These are phyloP conservation scores for Fusarium papillatum DNA, from an alignment of 2,329 filamentous ascomycete genomes.

Conservation along the genomic window DNA sequence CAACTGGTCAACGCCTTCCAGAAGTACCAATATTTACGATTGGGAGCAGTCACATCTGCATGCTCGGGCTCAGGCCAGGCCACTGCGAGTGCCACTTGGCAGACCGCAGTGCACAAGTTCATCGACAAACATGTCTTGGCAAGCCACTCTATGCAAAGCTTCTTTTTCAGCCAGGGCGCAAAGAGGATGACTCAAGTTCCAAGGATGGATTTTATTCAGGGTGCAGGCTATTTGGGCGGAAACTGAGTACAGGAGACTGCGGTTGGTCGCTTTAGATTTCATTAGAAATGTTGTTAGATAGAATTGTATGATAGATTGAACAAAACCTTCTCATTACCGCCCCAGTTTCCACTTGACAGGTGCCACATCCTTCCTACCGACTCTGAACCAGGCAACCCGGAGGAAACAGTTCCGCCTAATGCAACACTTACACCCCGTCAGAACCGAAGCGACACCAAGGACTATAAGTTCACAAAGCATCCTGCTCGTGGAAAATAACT, in stretches of 20 bases:
- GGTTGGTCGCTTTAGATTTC: not conserved
- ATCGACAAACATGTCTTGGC: conserved; percentile 30
- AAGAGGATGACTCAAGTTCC: conserved; percentile 20
- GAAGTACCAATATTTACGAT: conserved; percentile 24
- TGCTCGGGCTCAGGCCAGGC: conserved; percentile 7
- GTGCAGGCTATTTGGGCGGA: not conserved
- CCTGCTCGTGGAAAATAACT: conserved; percentile 1
- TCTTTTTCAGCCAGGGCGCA: conserved; percentile 4
- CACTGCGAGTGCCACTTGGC: conserved; percentile 32
- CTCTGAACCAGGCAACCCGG: conserved; percentile 1
- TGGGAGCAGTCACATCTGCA: conserved; percentile 17
- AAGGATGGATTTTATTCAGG: conserved; percentile 9
- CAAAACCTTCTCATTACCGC: not conserved
- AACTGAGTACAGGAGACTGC: not conserved
- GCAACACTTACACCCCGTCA: not conserved
- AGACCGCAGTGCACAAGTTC: conserved; percentile 26
- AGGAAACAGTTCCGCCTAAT: conserved; percentile 8
- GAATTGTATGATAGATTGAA: not conserved
- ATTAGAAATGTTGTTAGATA: not conserved
- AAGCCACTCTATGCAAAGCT: conserved; percentile 15
- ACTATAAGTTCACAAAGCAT: not conserved
- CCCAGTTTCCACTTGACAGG: not conserved
- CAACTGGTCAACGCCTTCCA: conserved; percentile 24
- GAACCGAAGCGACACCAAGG: not conserved
- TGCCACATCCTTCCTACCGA: not conserved